Evolutionary conservation across 495 filamentous ascomycete species (phyloP).

Genomic region (Friedmanniomyces simplex): DNA sequence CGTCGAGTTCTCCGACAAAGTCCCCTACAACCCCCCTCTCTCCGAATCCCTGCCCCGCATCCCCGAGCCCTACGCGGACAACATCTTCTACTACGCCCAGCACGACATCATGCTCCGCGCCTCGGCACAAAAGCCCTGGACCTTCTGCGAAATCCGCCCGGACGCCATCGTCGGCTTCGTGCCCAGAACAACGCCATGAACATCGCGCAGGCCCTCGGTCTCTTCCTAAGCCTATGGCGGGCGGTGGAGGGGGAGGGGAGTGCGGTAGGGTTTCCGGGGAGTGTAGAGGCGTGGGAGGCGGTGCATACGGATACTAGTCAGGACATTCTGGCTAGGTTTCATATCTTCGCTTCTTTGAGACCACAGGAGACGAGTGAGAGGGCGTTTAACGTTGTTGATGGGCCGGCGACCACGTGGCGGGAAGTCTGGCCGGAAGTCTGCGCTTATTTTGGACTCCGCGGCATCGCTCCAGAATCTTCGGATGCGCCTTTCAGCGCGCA

Average conservation of each 20-base stretch:
- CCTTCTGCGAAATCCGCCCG: conserved; percentile 37
- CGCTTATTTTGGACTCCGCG: conserved; percentile 33
- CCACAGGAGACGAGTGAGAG: conserved; percentile 19
- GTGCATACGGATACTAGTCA: conserved; percentile 33
- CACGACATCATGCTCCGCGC: conserved; percentile 33
- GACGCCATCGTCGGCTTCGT: conserved; percentile 40
- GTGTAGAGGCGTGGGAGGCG: conserved; percentile 19
- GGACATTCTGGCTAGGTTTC: conserved; percentile 34
- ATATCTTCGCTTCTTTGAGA: conserved; percentile 32
- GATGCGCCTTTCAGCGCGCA: conserved; percentile 3
- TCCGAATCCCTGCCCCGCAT: conserved; percentile 36
- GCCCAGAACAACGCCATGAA: conserved; percentile 34
- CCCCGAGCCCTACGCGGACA: conserved; percentile 32
- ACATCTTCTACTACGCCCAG: conserved; percentile 42
- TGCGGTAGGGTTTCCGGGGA: conserved; percentile 32
- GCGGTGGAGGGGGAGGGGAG: conserved; percentile 27
- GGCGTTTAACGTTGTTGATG: conserved; percentile 33
- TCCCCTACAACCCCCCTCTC: conserved; percentile 29
- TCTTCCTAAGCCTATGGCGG: conserved; percentile 34
- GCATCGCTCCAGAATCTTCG: conserved; percentile 8
- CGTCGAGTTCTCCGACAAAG: conserved; percentile 29
- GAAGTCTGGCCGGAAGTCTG: conserved; percentile 32
- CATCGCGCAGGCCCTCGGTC: conserved; percentile 33
- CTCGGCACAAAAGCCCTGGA: conserved; percentile 35
- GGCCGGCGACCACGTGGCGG: conserved; percentile 27